Base-by-base conservation (phyloP, 768 basidiomycete genomes). In the Pluteus cervinus region DNA sequence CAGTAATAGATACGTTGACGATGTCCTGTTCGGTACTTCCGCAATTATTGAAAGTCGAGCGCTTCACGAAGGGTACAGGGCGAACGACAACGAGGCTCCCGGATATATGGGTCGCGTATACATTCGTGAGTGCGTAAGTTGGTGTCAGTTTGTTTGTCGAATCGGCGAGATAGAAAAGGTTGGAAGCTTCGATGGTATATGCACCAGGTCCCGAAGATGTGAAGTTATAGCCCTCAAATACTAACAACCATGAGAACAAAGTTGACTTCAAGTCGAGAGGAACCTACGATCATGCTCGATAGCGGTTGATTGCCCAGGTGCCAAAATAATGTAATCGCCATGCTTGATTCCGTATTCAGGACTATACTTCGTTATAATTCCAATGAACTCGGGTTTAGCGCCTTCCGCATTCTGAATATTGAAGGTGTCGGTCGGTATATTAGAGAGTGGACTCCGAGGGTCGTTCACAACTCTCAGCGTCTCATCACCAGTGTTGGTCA, bases 201-300 rank as follows among this genome's bases (percentile, higher is more conserved):
- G 51, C 40, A 9, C 62, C 67, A 31, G 49, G 60, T 33, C 66
- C 63, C 2, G 62, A 45, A 23, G 38, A 32, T n/a, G 63, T 65
- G 51, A 73, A 72, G 55, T 71, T 67, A 56, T 73, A 75, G 1
- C 68, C 63, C 20, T 58, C 42, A 20, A 62, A 61, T 21, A 73
- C 71, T 73, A 34, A 15, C 14, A 10, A 41, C 26, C 7, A 22
- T 12, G 41, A 15, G 17, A 17, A 5, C 37, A 33, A 26, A 20
- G 36, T 16, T 30, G 10, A 29, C 15, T 22, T 40, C 21, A 21
- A n/a, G 16, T 21, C 10, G n/a, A 30, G 17, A 11, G 23, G 29
- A 12, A 57, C 66, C 41, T 42, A 73, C 70, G 41, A 47, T 69
- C 55, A 45, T 72, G 70, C 25, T 51, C 48, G 22, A 64, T 49